These are phyloP conservation scores for Vitis labrusca DNA, from an alignment of 164 flowering plant genomes.

Conservation along the genomic window DNA sequence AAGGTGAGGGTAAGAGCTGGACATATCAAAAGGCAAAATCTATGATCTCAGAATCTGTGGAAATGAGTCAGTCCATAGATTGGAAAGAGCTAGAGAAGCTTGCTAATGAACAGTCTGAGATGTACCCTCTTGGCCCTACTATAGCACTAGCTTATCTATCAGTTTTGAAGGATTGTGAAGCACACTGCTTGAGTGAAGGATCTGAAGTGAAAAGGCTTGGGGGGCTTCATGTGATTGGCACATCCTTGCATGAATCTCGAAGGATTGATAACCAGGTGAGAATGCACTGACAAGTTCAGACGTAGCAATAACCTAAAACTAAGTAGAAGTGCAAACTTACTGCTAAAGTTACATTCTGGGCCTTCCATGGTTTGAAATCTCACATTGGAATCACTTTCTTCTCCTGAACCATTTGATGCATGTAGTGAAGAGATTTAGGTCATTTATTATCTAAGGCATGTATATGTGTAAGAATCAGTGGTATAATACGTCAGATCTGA, in stretches of 20 bases:
- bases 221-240: conserved; percentile 98
- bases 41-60: conserved; percentile 67
- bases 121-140: conserved; percentile 79
- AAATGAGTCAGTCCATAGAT: conserved; percentile 70
- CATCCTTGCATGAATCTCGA: conserved; percentile 94
- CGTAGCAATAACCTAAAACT: not conserved
- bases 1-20: conserved; percentile 74
- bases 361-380: too few species aligned
- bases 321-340: not conserved
- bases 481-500: too few species aligned
- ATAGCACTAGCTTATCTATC: conserved; percentile 76
- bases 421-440: too few species aligned
- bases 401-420: too few species aligned
- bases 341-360: too few species aligned
- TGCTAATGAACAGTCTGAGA: conserved; percentile 62
- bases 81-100: conserved; percentile 61
- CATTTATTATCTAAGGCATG: too few species aligned
- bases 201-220: conserved; percentile 88
- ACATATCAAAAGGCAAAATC: conserved; percentile 66
- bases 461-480: too few species aligned
- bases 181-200: conserved; percentile 77
- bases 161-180: conserved; percentile 80
- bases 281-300: not conserved
- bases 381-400: too few species aligned
- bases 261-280: conserved; percentile 97